A percentile compares a stretch with the other conserved stretches of the same genome.
Conservation (phyloP, 495 filamentous ascomycete genomes). For the Trichoderma erinaceum region DNA sequence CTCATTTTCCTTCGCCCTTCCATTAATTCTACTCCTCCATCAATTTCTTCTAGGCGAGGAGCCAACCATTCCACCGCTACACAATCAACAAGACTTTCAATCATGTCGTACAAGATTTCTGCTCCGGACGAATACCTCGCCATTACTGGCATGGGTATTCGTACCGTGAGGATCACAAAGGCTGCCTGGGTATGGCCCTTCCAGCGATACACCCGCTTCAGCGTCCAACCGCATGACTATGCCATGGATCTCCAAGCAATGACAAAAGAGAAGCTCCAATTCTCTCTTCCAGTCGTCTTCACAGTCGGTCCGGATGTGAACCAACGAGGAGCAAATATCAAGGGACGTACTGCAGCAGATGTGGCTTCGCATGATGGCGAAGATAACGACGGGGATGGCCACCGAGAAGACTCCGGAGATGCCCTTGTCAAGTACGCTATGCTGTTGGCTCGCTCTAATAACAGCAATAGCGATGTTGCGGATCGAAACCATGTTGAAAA, state of each 20-base stretch:
- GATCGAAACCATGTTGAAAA: conserved; percentile 57
- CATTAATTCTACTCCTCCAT: background rate
- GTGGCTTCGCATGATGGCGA: conserved; percentile 12
- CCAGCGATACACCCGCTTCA: conserved; percentile 51
- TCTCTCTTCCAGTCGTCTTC: conserved; percentile 73
- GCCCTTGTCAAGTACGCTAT: conserved; percentile 72
- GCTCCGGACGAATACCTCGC: conserved; percentile 63
- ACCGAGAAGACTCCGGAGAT: conserved; percentile 18
- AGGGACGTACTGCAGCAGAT: background rate
- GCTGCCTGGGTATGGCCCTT: conserved; percentile 63
- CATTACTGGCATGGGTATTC: conserved; percentile 70
- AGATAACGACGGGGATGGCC: conserved; percentile 22
- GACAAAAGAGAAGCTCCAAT: conserved; percentile 78
- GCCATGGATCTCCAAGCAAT: conserved; percentile 71
- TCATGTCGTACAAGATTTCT: conserved; percentile 41
- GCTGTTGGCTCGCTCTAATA: conserved; percentile 53
- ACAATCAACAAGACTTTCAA: conserved; percentile 15
- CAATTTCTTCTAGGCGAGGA: background rate
- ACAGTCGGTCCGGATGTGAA: conserved; percentile 73
- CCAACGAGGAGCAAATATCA: conserved; percentile 38
- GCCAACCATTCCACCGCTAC: background rate
- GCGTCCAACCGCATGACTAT: conserved; percentile 71
- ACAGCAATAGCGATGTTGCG: conserved; percentile 34
- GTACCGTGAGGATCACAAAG: conserved; percentile 65
- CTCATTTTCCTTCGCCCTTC: background rate